These are phyloP conservation scores for Pyrenochaeta sp. DNA, from an alignment of 2,329 filamentous ascomycete species.

Conservation along the genomic window DNA sequence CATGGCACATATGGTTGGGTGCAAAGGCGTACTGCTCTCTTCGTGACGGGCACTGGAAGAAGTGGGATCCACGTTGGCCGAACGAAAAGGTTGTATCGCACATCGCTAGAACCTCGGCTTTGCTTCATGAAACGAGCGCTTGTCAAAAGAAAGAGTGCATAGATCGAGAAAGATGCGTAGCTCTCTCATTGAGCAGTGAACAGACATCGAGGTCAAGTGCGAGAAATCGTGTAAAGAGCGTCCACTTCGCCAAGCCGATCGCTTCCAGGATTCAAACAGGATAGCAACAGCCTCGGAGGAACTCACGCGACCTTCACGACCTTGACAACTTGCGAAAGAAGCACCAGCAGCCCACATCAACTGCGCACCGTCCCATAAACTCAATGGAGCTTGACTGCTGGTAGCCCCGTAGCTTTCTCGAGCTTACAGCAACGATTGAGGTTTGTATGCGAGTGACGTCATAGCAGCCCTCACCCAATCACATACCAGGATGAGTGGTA, in stretches of 20 bases:
- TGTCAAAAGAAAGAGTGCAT: conserved; percentile 6
- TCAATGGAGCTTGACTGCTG: conserved; percentile 1
- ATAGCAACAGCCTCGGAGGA: conserved; percentile 19
- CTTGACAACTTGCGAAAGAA: not conserved
- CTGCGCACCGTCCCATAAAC: not conserved
- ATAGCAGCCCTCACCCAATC: conserved; percentile 36
- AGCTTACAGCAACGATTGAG: not conserved
- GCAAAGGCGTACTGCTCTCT: conserved; percentile 34
- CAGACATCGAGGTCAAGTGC: conserved; percentile 5
- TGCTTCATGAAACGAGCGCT: conserved; percentile 11
- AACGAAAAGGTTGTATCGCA: conserved; percentile 46
- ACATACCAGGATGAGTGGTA: conserved; percentile 36
- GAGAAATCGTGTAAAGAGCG: conserved; percentile 14
- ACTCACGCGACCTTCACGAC: conserved; percentile 6
- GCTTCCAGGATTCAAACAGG: conserved; percentile 40
- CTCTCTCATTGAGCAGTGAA: conserved; percentile 5
- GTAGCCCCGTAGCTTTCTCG: not conserved
- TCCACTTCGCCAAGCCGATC: conserved; percentile 39
- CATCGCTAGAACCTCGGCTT: conserved; percentile 24
- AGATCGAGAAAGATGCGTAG: not conserved
- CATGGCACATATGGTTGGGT: too few relatives aligned
- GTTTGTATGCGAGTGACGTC: conserved; percentile 35
- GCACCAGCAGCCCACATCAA: not conserved
- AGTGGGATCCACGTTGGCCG: conserved; percentile 47
- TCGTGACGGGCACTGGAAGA: conserved; percentile 42